Evolutionary conservation across 306 rosid species (phyloP).

Genomic region (Urtica urens): DNA sequence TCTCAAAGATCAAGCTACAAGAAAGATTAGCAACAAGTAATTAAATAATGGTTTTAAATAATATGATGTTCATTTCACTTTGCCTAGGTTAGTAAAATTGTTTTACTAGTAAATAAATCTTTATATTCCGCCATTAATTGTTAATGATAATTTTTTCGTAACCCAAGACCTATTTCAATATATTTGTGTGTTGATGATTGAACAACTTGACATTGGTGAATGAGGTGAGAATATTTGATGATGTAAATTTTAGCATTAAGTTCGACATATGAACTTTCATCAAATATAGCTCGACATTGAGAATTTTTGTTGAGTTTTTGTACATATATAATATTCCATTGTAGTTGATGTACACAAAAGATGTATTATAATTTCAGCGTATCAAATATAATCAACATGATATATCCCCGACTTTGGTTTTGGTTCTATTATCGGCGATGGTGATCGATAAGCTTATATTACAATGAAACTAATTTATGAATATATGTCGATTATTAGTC

Average conservation of each 20-base stretch:
- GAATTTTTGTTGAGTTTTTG: not conserved
- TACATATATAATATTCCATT: not conserved
- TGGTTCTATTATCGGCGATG: not conserved
- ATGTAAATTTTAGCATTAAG: not conserved
- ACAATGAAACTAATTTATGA: not conserved
- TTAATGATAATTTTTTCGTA: too few species aligned
- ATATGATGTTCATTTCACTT: too few species aligned
- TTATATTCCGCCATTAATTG: too few species aligned
- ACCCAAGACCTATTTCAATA: too few species aligned
- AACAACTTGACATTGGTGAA: not conserved
- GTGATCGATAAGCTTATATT: not conserved
- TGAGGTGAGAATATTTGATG: not conserved
- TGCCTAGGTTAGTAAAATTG: too few species aligned
- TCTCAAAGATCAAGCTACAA: too few species aligned
- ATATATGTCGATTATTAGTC: not conserved
- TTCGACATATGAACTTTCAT: not conserved
- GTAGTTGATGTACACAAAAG: not conserved
- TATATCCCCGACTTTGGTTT: not conserved
- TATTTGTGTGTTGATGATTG: not conserved
- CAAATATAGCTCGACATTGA: not conserved
- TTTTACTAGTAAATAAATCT: too few species aligned
- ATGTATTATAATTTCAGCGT: not conserved
- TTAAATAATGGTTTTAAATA: too few species aligned
- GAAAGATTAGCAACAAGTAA: too few species aligned
- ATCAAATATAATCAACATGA: not conserved